Base-by-base conservation (phyloP, 352 stramenopile genomes). In the Phytophthora cactorum region DNA sequence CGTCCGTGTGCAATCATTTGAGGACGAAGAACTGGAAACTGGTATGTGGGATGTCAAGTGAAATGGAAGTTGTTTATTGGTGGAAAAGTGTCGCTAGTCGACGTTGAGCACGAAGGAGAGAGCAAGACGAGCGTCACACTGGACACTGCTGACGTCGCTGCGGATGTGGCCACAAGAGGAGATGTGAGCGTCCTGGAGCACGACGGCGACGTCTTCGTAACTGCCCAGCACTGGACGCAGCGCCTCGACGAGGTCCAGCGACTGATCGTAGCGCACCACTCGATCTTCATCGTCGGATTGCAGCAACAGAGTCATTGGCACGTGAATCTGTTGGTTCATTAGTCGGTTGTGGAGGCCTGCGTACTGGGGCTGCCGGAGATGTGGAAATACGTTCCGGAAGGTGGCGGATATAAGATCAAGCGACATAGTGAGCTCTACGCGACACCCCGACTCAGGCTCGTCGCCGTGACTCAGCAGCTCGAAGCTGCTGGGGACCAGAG, bases 141-240 rank as follows among this genome's bases (percentile, higher is more conserved):
- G 50, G 11, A 12, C 15, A 4, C 27, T 39, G 51, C 22, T 12
- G 17, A 60, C 27, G n/a, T 57, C 27, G 11, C 44, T 29, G 22
- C 55, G 51, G 15, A 78, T 52, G 12, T 75, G 44, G 1, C 66
- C 67, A 6, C 36, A 52, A 39, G 50, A 7, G 7, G 57, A 72
- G 56, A 78, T 55, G 43, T 32, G 54, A 5, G 70, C 66, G 39
- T 47, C 29, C 22, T 64, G 41, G 15, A 78, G 54, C 41, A 59
- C 71, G 12, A 34, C 38, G n/a, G 58, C 57, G n/a, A 69, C 57
- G 36, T 59, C 63, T 11, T 59, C 58, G n/a, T 70, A 64, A 29
- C 51, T 66, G 34, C 15, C 27, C 5, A 78, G 46, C 4, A 78
- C 56, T 38, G 52, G 61, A 10, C 47, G 61, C 41, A 78, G 36